Conservation (phyloP, 179 eudicot genomes). For the Drosera spatulata region DNA sequence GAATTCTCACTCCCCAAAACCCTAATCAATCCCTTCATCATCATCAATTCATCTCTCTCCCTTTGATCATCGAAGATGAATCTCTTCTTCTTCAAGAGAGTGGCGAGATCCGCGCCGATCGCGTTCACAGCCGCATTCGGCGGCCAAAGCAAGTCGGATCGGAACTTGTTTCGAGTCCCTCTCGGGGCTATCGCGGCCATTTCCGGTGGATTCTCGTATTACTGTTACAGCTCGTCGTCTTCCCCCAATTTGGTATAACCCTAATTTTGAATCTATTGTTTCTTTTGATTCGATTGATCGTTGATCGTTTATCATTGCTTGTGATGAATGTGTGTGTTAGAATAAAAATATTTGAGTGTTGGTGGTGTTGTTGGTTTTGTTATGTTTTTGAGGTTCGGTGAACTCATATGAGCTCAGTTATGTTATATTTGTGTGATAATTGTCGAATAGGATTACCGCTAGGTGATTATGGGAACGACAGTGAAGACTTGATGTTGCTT, state of each 20-base stretch:
- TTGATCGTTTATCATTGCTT: background rate
- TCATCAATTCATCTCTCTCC: slow-evolving; percentile 1
- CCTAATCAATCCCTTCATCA: too few relatives aligned
- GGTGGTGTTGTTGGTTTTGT: too few relatives aligned
- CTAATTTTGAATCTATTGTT: background rate
- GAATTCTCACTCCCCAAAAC: too few relatives aligned
- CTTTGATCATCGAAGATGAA: slow-evolving; percentile 34
- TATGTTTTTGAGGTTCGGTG: too few relatives aligned
- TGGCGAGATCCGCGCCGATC: slow-evolving; percentile 45
- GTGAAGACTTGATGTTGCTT: too few relatives aligned
- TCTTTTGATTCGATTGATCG: slow-evolving; percentile 5
- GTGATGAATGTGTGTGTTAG: too few relatives aligned
- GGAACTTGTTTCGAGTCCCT: slow-evolving; percentile 25
- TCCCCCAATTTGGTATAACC: slow-evolving; percentile 54
- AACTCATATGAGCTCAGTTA: too few relatives aligned
- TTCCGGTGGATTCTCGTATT: slow-evolving; percentile 68
- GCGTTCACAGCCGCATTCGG: slow-evolving; percentile 26
- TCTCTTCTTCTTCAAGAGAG: slow-evolving; percentile 34
- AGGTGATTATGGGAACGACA: too few relatives aligned
- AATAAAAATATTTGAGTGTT: too few relatives aligned
- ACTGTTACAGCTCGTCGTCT: slow-evolving; percentile 27
- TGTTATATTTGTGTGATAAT: too few relatives aligned
- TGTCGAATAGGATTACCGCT: too few relatives aligned
- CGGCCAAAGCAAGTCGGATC: slow-evolving; percentile 21
- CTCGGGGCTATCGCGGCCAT: slow-evolving; percentile 66